Evolutionary conservation across 164 flowering plant species (phyloP).

Genomic region (Houttuynia cordata): DNA sequence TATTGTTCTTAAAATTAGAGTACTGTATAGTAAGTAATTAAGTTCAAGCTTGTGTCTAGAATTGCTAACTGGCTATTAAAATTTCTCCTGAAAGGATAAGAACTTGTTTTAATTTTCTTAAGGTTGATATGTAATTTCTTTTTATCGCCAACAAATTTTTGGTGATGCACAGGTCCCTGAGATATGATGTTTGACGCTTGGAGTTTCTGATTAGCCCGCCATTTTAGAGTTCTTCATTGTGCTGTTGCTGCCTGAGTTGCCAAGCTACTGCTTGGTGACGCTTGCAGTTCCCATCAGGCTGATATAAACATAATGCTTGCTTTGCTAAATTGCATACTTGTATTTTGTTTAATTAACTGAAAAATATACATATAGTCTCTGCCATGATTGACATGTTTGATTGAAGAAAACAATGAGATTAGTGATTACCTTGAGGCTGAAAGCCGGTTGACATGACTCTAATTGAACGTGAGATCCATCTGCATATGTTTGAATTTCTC

Average conservation of each 20-base stretch:
- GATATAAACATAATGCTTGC: not conserved
- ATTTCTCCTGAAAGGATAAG: not conserved
- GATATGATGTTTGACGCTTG: not conserved
- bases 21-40: too few species aligned
- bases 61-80: too few species aligned
- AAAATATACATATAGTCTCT: too few species aligned
- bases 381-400: not conserved
- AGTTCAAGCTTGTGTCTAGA: too few species aligned
- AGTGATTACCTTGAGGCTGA: not conserved
- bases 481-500: not conserved
- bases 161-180: not conserved
- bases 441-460: too few species aligned
- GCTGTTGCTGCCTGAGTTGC: not conserved
- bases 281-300: not conserved
- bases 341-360: too few species aligned
- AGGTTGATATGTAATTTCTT: not conserved
- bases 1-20: too few species aligned
- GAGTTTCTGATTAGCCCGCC: slow-evolving; percentile 1
- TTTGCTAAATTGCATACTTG: too few species aligned
- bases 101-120: not conserved
- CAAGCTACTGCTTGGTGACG: slow-evolving; percentile 1
- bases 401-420: not conserved
- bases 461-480: too few species aligned
- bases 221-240: not conserved
- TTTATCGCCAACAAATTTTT: not conserved